Conservation (phyloP, 2,329 filamentous ascomycete species). For the Daldinia sp. region DNA sequence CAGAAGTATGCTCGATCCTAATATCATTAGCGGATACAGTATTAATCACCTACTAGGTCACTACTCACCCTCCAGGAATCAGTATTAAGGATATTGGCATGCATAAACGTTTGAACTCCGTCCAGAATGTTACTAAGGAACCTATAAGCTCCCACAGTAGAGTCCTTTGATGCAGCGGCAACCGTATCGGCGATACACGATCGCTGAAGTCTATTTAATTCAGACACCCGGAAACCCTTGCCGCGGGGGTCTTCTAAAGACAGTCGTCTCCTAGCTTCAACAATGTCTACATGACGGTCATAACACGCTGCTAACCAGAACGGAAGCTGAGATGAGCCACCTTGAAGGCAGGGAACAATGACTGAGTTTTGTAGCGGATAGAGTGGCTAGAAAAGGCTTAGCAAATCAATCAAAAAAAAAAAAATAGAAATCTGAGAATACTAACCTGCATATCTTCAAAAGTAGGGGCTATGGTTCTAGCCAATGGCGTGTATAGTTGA, state of each 20-base stretch:
- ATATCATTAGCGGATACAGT: constrained; percentile 22
- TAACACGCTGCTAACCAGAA: constrained; percentile 66
- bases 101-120: constrained; percentile 60
- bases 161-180: constrained; percentile 69
- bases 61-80: constrained; percentile 51
- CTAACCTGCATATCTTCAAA: constrained; percentile 61
- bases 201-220: constrained; percentile 70
- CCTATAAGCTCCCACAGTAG: constrained; percentile 65
- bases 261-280: constrained; percentile 57
- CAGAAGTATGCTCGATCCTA: constrained; percentile 54
- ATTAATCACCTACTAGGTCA: not conserved
- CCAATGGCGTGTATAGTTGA: constrained; percentile 53
- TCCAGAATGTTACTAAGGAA: constrained; percentile 63
- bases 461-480: constrained; percentile 44
- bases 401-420: constrained; percentile 35
- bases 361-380: constrained; percentile 71
- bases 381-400: constrained; percentile 64
- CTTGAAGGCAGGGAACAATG: constrained; percentile 61
- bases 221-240: constrained; percentile 62
- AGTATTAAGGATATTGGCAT: constrained; percentile 46
- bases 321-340: constrained; percentile 52
- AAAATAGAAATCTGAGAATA: constrained; percentile 43
- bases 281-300: constrained; percentile 63
- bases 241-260: constrained; percentile 58
- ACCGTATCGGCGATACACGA: constrained; percentile 67